phyloP scores from a whole-genome alignment of 1,139 yeast genomes.

The Geotrichum candidum region DNA sequence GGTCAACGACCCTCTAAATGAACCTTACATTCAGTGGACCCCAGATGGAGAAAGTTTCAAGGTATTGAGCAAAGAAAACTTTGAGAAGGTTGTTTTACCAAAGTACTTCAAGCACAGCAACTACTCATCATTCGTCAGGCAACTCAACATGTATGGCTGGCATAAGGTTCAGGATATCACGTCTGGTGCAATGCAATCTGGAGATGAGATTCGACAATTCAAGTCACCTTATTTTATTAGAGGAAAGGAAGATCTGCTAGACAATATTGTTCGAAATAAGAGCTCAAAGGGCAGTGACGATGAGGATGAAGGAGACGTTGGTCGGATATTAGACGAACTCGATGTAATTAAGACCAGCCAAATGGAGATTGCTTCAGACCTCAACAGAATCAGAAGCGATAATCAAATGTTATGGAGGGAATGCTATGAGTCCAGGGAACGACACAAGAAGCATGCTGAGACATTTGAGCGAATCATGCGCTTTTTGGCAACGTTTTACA shows the following conservation, averaged over 20 bases:
- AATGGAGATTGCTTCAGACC: constrained; percentile 72
- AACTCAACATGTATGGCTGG: constrained; percentile 96
- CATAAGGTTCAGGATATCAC: constrained; percentile 85
- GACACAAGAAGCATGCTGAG: constrained; percentile 78
- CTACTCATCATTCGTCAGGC: constrained; percentile 91
- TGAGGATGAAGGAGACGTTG: constrained; percentile 49
- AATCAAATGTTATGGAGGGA: constrained; percentile 91
- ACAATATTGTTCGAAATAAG: constrained; percentile 59
- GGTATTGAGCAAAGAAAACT: constrained; percentile 77
- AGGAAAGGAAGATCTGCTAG: constrained; percentile 66
- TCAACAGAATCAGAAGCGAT: constrained; percentile 76
- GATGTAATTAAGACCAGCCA: constrained; percentile 76
- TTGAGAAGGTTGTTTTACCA: constrained; percentile 79
- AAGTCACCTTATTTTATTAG: constrained; percentile 66
- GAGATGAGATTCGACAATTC: constrained; percentile 67
- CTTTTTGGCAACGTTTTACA: constrained; percentile 79
- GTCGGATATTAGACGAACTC: constrained; percentile 59
- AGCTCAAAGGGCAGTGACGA: constrained; percentile 37
- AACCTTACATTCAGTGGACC: constrained; percentile 73
- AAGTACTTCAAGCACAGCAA: constrained; percentile 87
- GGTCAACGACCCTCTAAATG: constrained; percentile 76
- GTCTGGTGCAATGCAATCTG: constrained; percentile 55
- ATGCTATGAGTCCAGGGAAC: constrained; percentile 72
- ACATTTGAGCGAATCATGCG: constrained; percentile 83
- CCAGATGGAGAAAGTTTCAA: constrained; percentile 81